phyloP scores from a whole-genome alignment of 768 basidiomycete genomes.

The Termitomyces sp. region DNA sequence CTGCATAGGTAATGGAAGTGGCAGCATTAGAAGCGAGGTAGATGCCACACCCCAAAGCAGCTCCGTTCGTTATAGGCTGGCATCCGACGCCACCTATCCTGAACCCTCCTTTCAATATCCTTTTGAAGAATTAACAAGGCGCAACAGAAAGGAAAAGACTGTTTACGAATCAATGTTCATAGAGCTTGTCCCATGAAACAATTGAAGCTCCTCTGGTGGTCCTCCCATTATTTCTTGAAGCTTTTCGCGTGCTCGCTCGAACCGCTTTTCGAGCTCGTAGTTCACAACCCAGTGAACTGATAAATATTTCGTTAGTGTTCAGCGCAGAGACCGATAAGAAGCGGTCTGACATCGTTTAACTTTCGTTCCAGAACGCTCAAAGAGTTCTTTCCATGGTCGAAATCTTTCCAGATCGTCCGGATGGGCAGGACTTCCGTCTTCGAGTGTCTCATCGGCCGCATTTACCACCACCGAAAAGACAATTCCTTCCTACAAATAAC shows the following conservation, averaged over 20 bases:
- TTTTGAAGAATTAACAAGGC: not conserved
- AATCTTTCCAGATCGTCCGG: constrained; percentile 6
- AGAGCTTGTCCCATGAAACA: not conserved
- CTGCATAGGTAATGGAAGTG: not conserved
- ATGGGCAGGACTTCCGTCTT: constrained; percentile 4
- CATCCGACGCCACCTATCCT: constrained; percentile 3
- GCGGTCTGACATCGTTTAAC: not conserved
- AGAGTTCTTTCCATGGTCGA: constrained; percentile 2
- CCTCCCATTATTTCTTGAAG: not conserved
- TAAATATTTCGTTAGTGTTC: too few species aligned
- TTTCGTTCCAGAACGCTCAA: not conserved
- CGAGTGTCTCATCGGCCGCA: not conserved
- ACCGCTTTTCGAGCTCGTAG: constrained; percentile 7
- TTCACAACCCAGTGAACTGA: too few species aligned
- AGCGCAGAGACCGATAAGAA: not conserved
- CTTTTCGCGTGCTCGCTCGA: not conserved
- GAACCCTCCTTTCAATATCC: constrained; percentile 1
- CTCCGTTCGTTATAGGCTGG: not conserved
- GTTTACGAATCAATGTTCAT: not conserved
- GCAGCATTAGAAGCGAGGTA: not conserved
- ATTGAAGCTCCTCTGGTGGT: not conserved
- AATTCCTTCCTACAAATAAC: too few species aligned
- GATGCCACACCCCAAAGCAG: too few species aligned
- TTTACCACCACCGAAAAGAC: not conserved
- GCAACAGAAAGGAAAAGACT: not conserved